A percentile compares a stretch with the other conserved stretches of the same genome.
Evolutionary conservation across 768 basidiomycete genomes (phyloP).

Genomic region (Russula olivacea): DNA sequence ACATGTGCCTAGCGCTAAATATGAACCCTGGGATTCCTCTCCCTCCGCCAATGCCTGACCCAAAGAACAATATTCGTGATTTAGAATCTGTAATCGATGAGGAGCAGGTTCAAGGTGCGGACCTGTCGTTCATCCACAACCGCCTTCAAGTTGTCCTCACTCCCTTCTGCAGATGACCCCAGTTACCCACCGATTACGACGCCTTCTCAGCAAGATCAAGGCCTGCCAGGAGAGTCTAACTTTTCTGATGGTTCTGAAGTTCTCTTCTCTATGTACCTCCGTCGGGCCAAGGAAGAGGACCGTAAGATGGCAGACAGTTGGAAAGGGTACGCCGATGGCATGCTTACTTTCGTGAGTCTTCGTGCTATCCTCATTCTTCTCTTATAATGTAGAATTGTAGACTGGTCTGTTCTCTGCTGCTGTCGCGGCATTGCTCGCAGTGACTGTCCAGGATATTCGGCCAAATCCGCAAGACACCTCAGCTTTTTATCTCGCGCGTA

Average conservation of each 20-base stretch:
- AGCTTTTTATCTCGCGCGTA: slow-evolving; percentile 8
- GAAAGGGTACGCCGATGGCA: slow-evolving; percentile 7
- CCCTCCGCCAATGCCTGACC: no score
- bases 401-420: slow-evolving; percentile 23
- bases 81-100: no score
- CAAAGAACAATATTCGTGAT: no score
- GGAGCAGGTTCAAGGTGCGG: no score
- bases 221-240: not conserved
- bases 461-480: slow-evolving; percentile 7
- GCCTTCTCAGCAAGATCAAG: not conserved
- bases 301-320: not conserved
- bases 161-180: not conserved
- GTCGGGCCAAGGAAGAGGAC: not conserved
- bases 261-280: slow-evolving; percentile 7
- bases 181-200: no score
- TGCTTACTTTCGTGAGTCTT: slow-evolving; percentile 5
- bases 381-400: not conserved
- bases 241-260: slow-evolving; percentile 1
- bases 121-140: no score
- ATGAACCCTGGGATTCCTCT: no score
- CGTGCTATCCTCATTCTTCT: no score
- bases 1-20: no score
- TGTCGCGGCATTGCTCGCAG: slow-evolving; percentile 15
- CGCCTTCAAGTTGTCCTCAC: no score
- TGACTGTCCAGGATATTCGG: slow-evolving; percentile 8